phyloP scores from a whole-genome alignment of 1,284 basidiomycete genomes.

The Malassezia psittaci region DNA sequence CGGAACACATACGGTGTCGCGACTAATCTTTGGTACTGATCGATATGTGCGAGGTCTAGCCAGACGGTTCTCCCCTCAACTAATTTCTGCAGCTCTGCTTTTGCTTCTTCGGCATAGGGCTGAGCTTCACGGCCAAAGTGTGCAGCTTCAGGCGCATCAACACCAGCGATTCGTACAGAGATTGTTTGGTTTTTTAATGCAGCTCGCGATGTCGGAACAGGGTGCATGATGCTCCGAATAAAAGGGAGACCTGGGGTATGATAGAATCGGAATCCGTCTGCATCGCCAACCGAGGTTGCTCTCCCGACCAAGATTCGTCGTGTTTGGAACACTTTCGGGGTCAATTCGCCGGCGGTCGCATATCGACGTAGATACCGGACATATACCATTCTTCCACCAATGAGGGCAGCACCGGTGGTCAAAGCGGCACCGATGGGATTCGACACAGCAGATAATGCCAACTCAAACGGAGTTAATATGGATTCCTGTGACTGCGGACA shows the following conservation, averaged over 20 bases:
- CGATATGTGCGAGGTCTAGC: constrained; percentile 38
- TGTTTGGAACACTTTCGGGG: constrained; percentile 32
- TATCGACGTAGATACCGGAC: constrained; percentile 43
- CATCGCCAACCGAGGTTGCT: constrained; percentile 41
- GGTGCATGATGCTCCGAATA: constrained; percentile 24
- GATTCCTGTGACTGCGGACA: neutral
- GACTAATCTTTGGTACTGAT: constrained; percentile 44
- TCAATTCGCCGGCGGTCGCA: constrained; percentile 34
- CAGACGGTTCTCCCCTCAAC: constrained; percentile 23
- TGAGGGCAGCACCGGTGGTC: neutral
- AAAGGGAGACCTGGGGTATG: constrained; percentile 38
- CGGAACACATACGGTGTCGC: constrained; percentile 42
- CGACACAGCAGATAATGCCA: neutral
- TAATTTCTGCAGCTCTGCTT: constrained; percentile 26
- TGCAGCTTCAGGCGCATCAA: constrained; percentile 40
- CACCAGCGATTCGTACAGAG: constrained; percentile 39
- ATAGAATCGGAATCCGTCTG: constrained; percentile 44
- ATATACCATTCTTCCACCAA: constrained; percentile 18
- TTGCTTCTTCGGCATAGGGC: constrained; percentile 42
- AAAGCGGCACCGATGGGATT: constrained; percentile 10
- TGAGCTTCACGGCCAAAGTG: constrained; percentile 45
- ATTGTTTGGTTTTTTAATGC: constrained; percentile 28
- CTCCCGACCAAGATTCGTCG: constrained; percentile 35
- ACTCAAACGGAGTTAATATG: constrained; percentile 1
- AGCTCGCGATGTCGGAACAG: constrained; percentile 13